phyloP scores from a whole-genome alignment of 148 eudicot species.

The Fagopyrum esculentum region DNA sequence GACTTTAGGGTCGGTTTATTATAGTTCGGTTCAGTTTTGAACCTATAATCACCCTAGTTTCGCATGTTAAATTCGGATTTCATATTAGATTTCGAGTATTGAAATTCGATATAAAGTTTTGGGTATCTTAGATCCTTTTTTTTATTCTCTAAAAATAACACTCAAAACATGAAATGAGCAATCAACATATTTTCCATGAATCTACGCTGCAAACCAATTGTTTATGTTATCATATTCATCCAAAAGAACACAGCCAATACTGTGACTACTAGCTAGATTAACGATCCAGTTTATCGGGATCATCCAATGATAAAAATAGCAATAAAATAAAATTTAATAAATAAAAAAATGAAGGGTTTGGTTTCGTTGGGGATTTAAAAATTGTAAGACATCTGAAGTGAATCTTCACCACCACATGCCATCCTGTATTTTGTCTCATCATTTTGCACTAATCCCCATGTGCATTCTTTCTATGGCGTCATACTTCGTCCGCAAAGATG shows the following conservation, averaged over 20 bases:
- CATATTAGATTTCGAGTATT: too few relatives aligned
- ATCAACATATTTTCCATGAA: not conserved
- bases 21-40: too few relatives aligned
- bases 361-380: not conserved
- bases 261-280: not conserved
- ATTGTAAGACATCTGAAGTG: constrained; percentile 5
- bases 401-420: constrained; percentile 16
- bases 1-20: too few relatives aligned
- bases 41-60: too few relatives aligned
- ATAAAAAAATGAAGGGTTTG: not conserved
- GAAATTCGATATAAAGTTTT: too few relatives aligned
- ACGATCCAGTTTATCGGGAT: not conserved
- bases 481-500: constrained; percentile 4
- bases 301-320: not conserved
- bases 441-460: constrained; percentile 16
- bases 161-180: not conserved
- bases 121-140: too few relatives aligned
- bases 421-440: constrained; percentile 12
- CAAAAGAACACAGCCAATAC: not conserved
- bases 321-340: not conserved
- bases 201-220: not conserved
- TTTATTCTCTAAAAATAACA: too few relatives aligned
- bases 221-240: not conserved
- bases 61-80: too few relatives aligned
- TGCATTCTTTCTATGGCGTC: constrained; percentile 7